Evolutionary conservation across 768 basidiomycete species (phyloP), one percentile per base, ranked within the genome.

Genomic region (Pleurotus ostreatus): DNA sequence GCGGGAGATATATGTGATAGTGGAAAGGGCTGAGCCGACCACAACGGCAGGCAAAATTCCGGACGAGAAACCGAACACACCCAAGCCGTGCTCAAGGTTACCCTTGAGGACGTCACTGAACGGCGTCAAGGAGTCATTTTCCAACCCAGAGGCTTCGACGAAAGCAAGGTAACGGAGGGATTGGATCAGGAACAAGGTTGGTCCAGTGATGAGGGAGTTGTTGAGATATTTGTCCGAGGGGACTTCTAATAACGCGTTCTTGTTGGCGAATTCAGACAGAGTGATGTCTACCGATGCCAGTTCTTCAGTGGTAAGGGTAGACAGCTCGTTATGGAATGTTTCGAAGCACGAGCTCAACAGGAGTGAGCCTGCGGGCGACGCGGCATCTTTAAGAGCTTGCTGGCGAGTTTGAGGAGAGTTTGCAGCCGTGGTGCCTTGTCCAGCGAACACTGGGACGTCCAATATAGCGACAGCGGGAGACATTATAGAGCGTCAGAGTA

Each of bases 391-490:
- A 16, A 77, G 55, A 5, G 77, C 76, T 62, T 74, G 75, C 22
- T 71, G 66, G 5, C 67, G 67, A 13, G 71, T 69, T 30, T 66
- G 63, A 13, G 59, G 53, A 23, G 72, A 59, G 46, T 70, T 71
- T 20, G 70, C 59, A 11, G 67, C 66, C 9, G 71, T 49, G 2
- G 77, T 73, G 2, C 81, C 84, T 62, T 86, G 84, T 5, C 84
- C 83, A 44, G 79, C 73, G 60, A 86, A 86, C 15, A 83, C 66
- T 3, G 80, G 84, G 45, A 85, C 61, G 57, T 72, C 54, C 41
- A 73, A 44, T 59, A 16, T 44, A 11, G 44, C 34, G 26, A 48
- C 18, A 54, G 57, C 2, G 41, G 20, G 20, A n/a, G 41, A n/a
- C n/a, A 44, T 44, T 16, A 44, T 16, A 22, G 20, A 44, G 41